Conservation (phyloP, 2,329 filamentous ascomycete genomes). For the Colletotrichum sp. region DNA sequence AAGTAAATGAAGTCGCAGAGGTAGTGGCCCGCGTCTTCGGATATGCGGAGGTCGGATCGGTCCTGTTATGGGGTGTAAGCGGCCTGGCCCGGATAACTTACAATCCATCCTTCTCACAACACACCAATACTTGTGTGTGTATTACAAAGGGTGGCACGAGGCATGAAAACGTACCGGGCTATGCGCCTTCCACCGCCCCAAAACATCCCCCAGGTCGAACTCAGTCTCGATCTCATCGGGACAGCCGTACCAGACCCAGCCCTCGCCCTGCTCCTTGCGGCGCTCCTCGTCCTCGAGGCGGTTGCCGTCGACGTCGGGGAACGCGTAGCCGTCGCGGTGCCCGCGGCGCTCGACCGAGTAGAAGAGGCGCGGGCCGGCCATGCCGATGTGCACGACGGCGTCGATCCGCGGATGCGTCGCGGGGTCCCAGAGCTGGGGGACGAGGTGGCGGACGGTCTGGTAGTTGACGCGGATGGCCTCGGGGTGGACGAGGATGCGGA, state of each 20-base stretch:
- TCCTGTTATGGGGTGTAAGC: slow-evolving; percentile 27
- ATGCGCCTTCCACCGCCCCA: slow-evolving; percentile 57
- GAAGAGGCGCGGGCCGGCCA: slow-evolving; percentile 67
- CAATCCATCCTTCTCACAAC: background rate
- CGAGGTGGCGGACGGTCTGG: slow-evolving; percentile 62
- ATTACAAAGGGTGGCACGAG: no score
- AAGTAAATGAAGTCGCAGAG: slow-evolving; percentile 83
- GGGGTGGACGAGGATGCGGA: slow-evolving; percentile 70
- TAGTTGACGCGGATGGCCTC: slow-evolving; percentile 76
- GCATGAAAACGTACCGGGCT: slow-evolving; percentile 46
- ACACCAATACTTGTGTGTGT: background rate
- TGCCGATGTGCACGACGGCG: slow-evolving; percentile 78
- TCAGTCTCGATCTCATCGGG: slow-evolving; percentile 62
- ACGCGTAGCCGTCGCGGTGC: slow-evolving; percentile 74
- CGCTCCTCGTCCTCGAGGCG: slow-evolving; percentile 55
- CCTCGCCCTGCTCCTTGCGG: slow-evolving; percentile 32
- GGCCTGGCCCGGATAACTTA: background rate
- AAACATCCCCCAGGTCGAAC: slow-evolving; percentile 61
- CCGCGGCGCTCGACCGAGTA: slow-evolving; percentile 76
- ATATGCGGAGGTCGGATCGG: slow-evolving; percentile 58
- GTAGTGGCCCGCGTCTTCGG: slow-evolving; percentile 73
- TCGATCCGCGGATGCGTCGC: slow-evolving; percentile 56
- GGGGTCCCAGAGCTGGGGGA: slow-evolving; percentile 67
- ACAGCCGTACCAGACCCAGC: slow-evolving; percentile 59
- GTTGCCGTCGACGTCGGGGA: slow-evolving; percentile 72